Base-by-base conservation (phyloP, 805 yeast genomes). In the Suhomyces emberorum region DNA sequence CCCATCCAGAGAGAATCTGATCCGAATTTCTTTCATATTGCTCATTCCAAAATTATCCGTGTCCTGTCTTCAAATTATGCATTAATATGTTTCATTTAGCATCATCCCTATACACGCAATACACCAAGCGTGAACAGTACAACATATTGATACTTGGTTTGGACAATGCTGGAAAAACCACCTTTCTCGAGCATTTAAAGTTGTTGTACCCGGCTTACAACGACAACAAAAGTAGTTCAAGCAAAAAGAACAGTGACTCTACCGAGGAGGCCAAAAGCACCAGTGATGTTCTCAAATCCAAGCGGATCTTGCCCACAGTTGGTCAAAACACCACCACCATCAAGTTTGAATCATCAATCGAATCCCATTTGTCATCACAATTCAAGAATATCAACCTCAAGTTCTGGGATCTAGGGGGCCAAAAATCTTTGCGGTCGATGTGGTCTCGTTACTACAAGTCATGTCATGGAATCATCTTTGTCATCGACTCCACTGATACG, bases 331-430 rank as follows among this genome's bases (percentile, higher is more conserved):
- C 71, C 15, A 63, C 68, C 19, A 61, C 70, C 18, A 57, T 67
- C 14, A 57, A 59, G 37, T 64, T 59, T 39, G 58, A 62, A 60
- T 69, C 47, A 61, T 67, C 39, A 53, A 61, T 32, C 48, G 77
- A 52, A 39, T 57, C 42, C 46, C 69, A 41, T 17, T 42, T 50
- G 31, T 39, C 61, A 18, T 49, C 57, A 4, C 60, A 60, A 28
- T 61, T 58, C 48, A 67, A 70, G 38, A 69, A 67, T 38, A 64
- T 73, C 38, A 65, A 69, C 34, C 66, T 93, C 38, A 89, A 88
- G 54, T 77, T 93, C 51, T 91, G 98, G 98, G 98, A 91, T 58
- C 79, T 91, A 27, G 98, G 98, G 8, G 98, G 98, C 9, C 98
- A 91, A 60, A 82, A 81, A 54, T 70, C 83, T n/a, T 67, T 91